Conservation (phyloP, 148 eudicot genomes). For the Nyssa sinensis region DNA sequence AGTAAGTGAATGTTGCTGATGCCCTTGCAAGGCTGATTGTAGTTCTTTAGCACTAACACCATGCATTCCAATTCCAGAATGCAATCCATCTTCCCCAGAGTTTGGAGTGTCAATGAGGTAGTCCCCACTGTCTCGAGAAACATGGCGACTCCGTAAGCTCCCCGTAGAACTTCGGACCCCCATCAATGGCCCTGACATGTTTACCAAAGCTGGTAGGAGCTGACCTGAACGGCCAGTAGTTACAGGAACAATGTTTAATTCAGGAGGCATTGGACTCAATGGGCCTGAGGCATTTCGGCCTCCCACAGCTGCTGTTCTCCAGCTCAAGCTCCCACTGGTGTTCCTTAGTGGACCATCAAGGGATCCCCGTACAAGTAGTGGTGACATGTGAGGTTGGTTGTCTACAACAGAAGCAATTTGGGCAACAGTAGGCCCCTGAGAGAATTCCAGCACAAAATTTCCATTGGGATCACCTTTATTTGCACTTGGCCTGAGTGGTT, state of each 20-base stretch:
- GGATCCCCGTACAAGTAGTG: conserved; percentile 94
- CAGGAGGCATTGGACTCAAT: conserved; percentile 89
- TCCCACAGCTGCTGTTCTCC: conserved; percentile 88
- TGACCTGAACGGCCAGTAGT: conserved; percentile 95
- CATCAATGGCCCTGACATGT: conserved; percentile 98
- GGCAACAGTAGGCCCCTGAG: conserved; percentile 79
- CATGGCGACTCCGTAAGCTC: conserved; percentile 89
- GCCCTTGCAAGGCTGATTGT: conserved; percentile 97
- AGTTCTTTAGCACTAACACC: conserved; percentile 94
- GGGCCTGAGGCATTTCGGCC: conserved; percentile 98
- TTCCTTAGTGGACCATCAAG: conserved; percentile 90
- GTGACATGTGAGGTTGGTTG: conserved; percentile 97
- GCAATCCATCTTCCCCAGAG: conserved; percentile 89
- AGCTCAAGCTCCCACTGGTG: conserved; percentile 87
- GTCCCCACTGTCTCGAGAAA: conserved; percentile 98
- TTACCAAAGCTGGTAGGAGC: conserved; percentile 85
- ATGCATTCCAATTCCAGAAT: conserved; percentile 52
- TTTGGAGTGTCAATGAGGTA: conserved; percentile 95
- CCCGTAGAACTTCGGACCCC: conserved; percentile 97
- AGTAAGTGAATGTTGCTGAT: conserved; percentile 92
- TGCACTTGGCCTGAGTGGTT: conserved; percentile 62
- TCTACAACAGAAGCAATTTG: conserved; percentile 68
- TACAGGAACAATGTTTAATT: conserved; percentile 76
- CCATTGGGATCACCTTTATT: conserved; percentile 64
- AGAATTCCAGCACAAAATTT: conserved; percentile 73